Evolutionary conservation across 163 green algal species (phyloP).

Genomic region (Scenedesmus sp.): DNA sequence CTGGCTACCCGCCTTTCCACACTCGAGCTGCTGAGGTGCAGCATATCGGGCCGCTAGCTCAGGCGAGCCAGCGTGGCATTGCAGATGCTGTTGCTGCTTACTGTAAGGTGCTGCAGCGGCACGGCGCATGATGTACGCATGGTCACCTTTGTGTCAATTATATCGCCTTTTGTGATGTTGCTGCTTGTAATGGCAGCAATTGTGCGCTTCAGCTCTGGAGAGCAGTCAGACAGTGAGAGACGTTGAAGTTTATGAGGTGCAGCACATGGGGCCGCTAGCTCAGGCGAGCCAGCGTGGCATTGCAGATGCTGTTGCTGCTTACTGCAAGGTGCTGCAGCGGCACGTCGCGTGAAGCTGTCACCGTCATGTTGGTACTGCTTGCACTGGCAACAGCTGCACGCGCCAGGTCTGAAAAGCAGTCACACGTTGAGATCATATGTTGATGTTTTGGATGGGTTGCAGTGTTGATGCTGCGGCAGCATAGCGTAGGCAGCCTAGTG

Average conservation of each 20-base stretch:
- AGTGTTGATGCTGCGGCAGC: too few relatives aligned
- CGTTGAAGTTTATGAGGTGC: slow-evolving; percentile 27
- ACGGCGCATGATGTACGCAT: slow-evolving; percentile 36
- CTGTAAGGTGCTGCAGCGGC: slow-evolving; percentile 44
- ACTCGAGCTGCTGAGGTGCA: slow-evolving; percentile 48
- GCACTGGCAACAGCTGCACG: too few relatives aligned
- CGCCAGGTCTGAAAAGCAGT: too few relatives aligned
- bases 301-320: slow-evolving; percentile 6
- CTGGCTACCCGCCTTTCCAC: slow-evolving; percentile 59
- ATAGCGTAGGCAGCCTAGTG: too few relatives aligned
- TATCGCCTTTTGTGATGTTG: too few relatives aligned
- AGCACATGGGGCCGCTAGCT: slow-evolving; percentile 33
- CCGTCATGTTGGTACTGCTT: too few relatives aligned
- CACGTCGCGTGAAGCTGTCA: slow-evolving; percentile 29
- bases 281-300: not conserved
- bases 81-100: slow-evolving; percentile 29
- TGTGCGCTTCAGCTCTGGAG: too few relatives aligned
- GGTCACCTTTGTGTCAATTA: not conserved
- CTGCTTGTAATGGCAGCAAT: not conserved
- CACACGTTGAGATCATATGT: too few relatives aligned
- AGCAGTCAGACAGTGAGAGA: too few relatives aligned
- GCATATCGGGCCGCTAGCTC: slow-evolving; percentile 19
- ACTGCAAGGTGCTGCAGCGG: slow-evolving; percentile 47
- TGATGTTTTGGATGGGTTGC: too few relatives aligned
- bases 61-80: not conserved